phyloP scores from a whole-genome alignment of 768 basidiomycete species.

The Ramaria sp. region DNA sequence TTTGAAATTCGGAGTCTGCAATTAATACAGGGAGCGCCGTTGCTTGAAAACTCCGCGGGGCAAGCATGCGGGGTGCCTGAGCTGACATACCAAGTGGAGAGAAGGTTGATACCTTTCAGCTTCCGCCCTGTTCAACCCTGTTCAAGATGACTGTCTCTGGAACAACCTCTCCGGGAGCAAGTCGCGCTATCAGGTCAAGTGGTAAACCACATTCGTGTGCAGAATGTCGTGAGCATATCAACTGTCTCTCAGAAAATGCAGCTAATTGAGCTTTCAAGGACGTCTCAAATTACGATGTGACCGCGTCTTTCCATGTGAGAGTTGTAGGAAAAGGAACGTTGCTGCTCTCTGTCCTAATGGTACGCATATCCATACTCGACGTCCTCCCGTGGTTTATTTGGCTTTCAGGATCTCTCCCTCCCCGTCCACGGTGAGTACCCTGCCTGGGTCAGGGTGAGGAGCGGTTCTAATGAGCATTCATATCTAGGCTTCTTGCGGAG shows the following conservation, averaged over 20 bases:
- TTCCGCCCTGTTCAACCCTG: not conserved
- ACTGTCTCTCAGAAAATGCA: too few relatives aligned
- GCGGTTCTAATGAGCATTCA: constrained; percentile 18
- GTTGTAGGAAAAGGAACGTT: constrained; percentile 72
- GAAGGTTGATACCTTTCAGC: not conserved
- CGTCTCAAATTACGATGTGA: constrained; percentile 64
- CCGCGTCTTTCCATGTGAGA: constrained; percentile 65
- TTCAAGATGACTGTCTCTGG: not conserved
- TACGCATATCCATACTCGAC: constrained; percentile 22
- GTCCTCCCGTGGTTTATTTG: constrained; percentile 21
- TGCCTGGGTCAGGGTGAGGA: not conserved
- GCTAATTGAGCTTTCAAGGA: not conserved
- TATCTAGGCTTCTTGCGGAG: constrained; percentile 68
- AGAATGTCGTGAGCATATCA: constrained; percentile 4
- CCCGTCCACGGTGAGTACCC: not conserved
- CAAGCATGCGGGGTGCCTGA: not conserved
- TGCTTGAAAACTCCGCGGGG: not conserved
- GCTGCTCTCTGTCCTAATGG: constrained; percentile 76
- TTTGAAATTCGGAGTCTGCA: not conserved
- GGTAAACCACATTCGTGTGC: constrained; percentile 10
- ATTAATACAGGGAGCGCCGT: not conserved
- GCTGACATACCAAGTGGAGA: not conserved
- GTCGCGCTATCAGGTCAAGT: constrained; percentile 1
- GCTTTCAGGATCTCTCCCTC: constrained; percentile 32
- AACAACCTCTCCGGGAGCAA: not conserved